Percentiles rank a stretch among this genome's conserved stretches.
Evolutionary conservation across 2,329 filamentous ascomycete species (phyloP).

Genomic region (Elsinoe ampelina): DNA sequence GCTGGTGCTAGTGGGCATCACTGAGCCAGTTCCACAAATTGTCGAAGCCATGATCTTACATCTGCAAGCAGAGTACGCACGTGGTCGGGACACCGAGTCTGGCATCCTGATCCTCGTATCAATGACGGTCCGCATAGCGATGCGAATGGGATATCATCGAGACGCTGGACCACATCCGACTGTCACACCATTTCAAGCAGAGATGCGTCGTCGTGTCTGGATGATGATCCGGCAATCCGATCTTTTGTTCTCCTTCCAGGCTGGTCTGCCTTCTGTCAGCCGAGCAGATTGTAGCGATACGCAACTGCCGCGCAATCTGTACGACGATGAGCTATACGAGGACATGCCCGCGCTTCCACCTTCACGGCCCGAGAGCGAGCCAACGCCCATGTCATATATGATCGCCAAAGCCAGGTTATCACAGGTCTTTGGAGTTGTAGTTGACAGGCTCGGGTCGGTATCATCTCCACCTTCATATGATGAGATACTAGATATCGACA

Average conservation of each 20-base stretch:
- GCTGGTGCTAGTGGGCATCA: constrained; percentile 66
- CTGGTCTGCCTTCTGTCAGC: constrained; percentile 55
- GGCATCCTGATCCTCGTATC: constrained; percentile 53
- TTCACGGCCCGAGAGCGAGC: constrained; percentile 57
- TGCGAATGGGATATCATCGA: constrained; percentile 70
- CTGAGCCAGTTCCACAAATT: constrained; percentile 62
- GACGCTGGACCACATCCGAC: constrained; percentile 66
- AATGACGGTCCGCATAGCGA: constrained; percentile 52
- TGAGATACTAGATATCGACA: constrained; percentile 51
- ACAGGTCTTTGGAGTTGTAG: constrained; percentile 60
- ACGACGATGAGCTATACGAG: constrained; percentile 69
- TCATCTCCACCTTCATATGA: constrained; percentile 52
- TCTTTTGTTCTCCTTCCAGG: constrained; percentile 67
- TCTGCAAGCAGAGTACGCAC: constrained; percentile 64
- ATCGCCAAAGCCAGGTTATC: constrained; percentile 63
- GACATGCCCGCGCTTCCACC: constrained; percentile 58
- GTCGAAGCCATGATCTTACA: constrained; percentile 72
- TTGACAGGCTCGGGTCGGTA: constrained; percentile 55
- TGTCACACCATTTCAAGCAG: constrained; percentile 64
- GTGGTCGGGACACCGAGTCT: constrained; percentile 63
- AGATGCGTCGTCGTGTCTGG: constrained; percentile 58
- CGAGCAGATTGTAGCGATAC: constrained; percentile 67
- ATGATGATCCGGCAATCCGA: constrained; percentile 64
- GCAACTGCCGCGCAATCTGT: constrained; percentile 64
- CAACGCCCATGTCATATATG: constrained; percentile 70